phyloP scores from a whole-genome alignment of 306 rosid genomes.

The Mucuna pruriens region DNA sequence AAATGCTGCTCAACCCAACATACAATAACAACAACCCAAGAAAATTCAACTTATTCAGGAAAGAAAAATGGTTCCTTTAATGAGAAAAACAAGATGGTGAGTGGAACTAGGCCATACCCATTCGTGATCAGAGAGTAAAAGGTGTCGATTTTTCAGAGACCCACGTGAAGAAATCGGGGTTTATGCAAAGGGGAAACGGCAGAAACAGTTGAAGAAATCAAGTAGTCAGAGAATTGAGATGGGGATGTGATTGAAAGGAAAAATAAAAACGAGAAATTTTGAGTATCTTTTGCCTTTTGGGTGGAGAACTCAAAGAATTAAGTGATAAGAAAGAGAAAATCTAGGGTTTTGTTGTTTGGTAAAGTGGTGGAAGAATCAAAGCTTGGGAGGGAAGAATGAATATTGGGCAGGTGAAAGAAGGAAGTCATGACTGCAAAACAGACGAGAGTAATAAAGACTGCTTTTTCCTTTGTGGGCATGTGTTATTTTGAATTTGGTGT shows the following conservation, averaged over 20 bases:
- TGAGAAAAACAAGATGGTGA: conserved; percentile 20
- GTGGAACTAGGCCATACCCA: conserved; percentile 42
- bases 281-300: background rate
- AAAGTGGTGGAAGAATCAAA: conserved; percentile 44
- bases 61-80: background rate
- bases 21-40: conserved; percentile 22
- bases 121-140: conserved; percentile 41
- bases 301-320: conserved; percentile 15
- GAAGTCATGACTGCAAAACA: conserved; percentile 30
- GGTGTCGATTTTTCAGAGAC: conserved; percentile 15
- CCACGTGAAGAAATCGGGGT: conserved; percentile 32
- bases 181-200: conserved; percentile 28
- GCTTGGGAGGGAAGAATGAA: conserved; percentile 39
- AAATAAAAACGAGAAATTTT: background rate
- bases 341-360: conserved; percentile 62
- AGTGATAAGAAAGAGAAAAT: conserved; percentile 27
- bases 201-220: conserved; percentile 31
- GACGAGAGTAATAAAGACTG: conserved; percentile 1
- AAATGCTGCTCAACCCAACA: conserved; percentile 30
- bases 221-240: conserved; percentile 5
- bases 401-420: conserved; percentile 23
- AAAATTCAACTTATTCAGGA: conserved; percentile 29
- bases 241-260: conserved; percentile 24
- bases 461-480: conserved; percentile 7
- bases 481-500: conserved; percentile 10